Conservation (phyloP, 2,329 filamentous ascomycete genomes). For the Venturia asperata region DNA sequence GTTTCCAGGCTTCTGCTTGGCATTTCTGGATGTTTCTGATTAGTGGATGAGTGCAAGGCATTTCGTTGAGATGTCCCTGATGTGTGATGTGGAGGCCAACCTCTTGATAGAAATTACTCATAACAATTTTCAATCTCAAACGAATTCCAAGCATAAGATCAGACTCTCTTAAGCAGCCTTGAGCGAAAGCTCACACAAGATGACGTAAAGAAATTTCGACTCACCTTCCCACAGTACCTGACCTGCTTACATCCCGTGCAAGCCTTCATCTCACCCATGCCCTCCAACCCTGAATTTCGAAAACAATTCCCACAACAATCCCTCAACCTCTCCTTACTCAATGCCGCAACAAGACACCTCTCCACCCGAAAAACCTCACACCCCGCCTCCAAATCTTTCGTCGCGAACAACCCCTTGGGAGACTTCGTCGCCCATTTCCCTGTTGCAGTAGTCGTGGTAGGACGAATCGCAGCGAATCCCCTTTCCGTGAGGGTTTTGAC, state of each 20-base stretch:
- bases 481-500: not conserved
- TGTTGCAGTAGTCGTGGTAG: not conserved
- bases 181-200: not conserved
- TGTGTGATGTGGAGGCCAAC: not conserved
- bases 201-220: conserved; percentile 21
- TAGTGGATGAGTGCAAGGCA: not conserved
- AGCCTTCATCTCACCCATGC: conserved; percentile 37
- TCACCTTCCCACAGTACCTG: conserved; percentile 54
- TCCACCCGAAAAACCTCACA: conserved; percentile 43
- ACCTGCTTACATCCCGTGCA: conserved; percentile 53
- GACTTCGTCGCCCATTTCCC: conserved; percentile 22
- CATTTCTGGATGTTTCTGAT: conserved; percentile 41
- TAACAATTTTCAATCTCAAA: not conserved
- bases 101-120: not conserved
- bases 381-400: conserved; percentile 40
- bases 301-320: conserved; percentile 55
- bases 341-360: conserved; percentile 48
- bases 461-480: not conserved
- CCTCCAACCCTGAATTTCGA: conserved; percentile 32
- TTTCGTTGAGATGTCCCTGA: not conserved
- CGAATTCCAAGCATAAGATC: not conserved
- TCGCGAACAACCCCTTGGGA: conserved; percentile 52
- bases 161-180: not conserved
- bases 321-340: conserved; percentile 45
- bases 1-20: conserved; percentile 53